Conservation (phyloP, 2,329 filamentous ascomycete species). For the Ceratocystis variospora region DNA sequence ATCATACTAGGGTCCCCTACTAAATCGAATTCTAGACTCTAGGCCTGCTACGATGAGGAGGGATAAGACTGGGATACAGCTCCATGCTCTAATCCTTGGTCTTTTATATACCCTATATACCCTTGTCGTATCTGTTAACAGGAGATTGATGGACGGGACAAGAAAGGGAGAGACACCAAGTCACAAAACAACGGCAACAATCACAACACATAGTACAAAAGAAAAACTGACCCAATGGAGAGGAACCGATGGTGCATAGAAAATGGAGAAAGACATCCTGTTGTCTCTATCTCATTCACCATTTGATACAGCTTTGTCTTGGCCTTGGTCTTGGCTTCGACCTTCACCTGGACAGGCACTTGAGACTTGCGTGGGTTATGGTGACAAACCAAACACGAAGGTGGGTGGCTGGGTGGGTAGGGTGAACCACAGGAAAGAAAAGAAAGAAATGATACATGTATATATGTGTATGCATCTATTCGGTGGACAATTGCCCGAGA, state of each 20-base stretch:
- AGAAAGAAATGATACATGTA: neutral
- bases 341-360: neutral
- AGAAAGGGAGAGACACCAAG: neutral
- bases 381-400: slow-evolving; percentile 1
- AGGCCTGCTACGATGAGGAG: neutral
- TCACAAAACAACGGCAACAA: neutral
- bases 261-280: slow-evolving; percentile 6
- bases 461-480: too few species aligned
- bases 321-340: neutral
- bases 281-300: slow-evolving; percentile 4
- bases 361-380: neutral
- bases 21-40: slow-evolving; percentile 3
- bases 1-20: neutral
- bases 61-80: neutral
- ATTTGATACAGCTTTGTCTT: slow-evolving; percentile 5
- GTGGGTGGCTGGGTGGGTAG: neutral
- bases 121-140: neutral
- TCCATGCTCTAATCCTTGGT: neutral
- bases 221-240: slow-evolving; percentile 2
- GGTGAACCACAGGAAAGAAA: neutral
- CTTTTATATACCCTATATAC: neutral
- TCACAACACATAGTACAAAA: neutral
- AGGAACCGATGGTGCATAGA: slow-evolving; percentile 1
- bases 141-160: neutral
- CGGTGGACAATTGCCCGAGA: too few species aligned